phyloP scores from a whole-genome alignment of 1,284 basidiomycete genomes.

The Tausonia pullulans region DNA sequence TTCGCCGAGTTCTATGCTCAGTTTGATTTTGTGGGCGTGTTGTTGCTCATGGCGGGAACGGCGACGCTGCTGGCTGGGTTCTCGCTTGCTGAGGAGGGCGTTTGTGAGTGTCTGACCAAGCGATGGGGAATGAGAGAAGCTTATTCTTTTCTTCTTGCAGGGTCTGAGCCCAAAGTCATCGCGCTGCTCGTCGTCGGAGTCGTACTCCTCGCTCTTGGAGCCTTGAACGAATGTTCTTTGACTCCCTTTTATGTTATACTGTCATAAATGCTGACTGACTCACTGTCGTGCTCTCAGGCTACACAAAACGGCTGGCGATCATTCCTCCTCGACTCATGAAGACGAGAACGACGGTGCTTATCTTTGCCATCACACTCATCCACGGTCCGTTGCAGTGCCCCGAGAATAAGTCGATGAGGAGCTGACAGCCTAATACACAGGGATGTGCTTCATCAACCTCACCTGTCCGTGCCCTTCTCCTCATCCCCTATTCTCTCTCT shows the following conservation, averaged over 20 bases:
- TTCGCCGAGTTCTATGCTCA: conserved; percentile 20
- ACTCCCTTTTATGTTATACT: no score
- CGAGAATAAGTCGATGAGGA: no score
- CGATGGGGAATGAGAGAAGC: not conserved
- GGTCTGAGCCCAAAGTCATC: not conserved
- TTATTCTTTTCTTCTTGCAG: not conserved
- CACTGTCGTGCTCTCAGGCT: not conserved
- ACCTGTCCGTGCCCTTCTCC: not conserved
- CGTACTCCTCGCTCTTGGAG: not conserved
- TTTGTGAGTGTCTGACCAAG: not conserved
- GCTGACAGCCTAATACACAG: not conserved
- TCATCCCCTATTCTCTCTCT: no score
- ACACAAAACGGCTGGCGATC: not conserved
- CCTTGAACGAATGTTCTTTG: not conserved
- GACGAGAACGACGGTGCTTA: not conserved
- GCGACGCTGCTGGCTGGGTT: conserved; percentile 26
- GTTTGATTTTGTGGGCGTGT: conserved; percentile 27
- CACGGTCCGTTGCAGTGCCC: not conserved
- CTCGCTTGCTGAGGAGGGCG: not conserved
- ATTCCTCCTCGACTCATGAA: not conserved
- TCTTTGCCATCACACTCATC: not conserved
- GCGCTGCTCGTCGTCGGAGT: not conserved
- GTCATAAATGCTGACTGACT: no score
- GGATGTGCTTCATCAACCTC: not conserved
- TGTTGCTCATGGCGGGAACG: conserved; percentile 23